Conservation (phyloP, 2,329 filamentous ascomycete species). For the Sporothrix brunneoviolacea region DNA sequence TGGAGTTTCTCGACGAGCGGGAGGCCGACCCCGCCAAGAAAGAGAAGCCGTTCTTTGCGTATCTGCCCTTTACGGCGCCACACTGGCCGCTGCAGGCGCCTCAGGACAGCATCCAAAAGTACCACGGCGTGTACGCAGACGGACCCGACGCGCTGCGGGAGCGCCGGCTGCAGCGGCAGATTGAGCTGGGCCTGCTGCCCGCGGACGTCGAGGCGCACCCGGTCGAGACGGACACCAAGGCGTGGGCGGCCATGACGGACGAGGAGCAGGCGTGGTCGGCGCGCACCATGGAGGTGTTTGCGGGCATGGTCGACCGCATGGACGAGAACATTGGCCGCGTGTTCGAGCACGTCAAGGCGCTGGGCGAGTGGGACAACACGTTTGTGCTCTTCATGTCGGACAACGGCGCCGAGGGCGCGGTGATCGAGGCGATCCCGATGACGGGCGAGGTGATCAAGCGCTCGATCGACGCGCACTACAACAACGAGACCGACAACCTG, state of each 20-base stretch:
- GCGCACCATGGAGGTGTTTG: constrained; percentile 52
- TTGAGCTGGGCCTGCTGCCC: constrained; percentile 50
- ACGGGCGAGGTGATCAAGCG: too few species aligned
- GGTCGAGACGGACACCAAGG: constrained; percentile 38
- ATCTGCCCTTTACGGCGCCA: constrained; percentile 54
- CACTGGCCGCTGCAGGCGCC: constrained; percentile 59
- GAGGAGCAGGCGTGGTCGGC: constrained; percentile 41
- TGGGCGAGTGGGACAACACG: constrained; percentile 56
- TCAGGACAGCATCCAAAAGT: constrained; percentile 47
- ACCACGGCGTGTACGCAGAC: constrained; percentile 53
- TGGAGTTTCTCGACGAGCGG: constrained; percentile 35
- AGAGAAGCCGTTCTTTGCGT: constrained; percentile 22
- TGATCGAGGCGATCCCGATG: too few species aligned
- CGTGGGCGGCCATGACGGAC: constrained; percentile 40
- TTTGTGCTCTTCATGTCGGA: constrained; percentile 12
- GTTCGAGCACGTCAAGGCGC: constrained; percentile 46
- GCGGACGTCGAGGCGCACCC: constrained; percentile 45
- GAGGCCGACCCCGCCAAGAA: neutral
- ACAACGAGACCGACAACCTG: too few species aligned
- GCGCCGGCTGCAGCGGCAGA: constrained; percentile 46
- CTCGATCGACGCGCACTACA: too few species aligned
- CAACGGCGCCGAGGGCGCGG: constrained; percentile 15
- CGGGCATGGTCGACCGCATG: constrained; percentile 58
- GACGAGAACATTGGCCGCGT: constrained; percentile 56
- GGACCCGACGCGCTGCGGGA: constrained; percentile 51